phyloP scores from a whole-genome alignment of 495 filamentous ascomycete species.

The Cetradonia linearis region DNA sequence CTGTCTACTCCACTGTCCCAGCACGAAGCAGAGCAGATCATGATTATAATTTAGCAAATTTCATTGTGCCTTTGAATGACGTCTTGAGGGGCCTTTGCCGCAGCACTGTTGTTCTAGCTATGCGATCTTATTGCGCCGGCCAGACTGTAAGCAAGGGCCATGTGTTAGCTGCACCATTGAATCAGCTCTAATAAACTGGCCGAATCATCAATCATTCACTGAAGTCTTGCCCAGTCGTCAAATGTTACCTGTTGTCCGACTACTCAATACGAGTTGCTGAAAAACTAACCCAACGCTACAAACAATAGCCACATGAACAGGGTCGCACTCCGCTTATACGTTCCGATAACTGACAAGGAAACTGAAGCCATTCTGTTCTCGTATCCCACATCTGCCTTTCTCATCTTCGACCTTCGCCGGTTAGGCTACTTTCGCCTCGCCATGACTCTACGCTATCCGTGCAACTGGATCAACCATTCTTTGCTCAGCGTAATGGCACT shows the following conservation, averaged over 20 bases:
- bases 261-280: slow-evolving; percentile 1
- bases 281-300: slow-evolving; percentile 5
- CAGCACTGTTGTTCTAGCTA: neutral
- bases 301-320: neutral
- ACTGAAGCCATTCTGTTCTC: neutral
- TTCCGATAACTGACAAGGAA: neutral
- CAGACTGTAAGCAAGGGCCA: neutral
- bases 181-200: neutral
- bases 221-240: neutral
- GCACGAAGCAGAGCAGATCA: too few relatives aligned
- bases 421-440: neutral
- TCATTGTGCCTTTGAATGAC: neutral
- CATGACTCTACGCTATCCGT: neutral
- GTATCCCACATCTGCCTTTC: neutral
- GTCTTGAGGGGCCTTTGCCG: slow-evolving; percentile 3
- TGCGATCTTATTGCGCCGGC: slow-evolving; percentile 2
- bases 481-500: neutral
- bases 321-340: neutral
- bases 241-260: neutral
- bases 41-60: too few relatives aligned
- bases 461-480: neutral
- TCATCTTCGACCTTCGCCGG: neutral
- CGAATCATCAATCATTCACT: slow-evolving; percentile 7
- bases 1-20: too few relatives aligned
- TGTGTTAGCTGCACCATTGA: slow-evolving; percentile 8